Percentiles rank a stretch among this genome's conserved stretches.
Evolutionary conservation across 2,329 filamentous ascomycete species (phyloP).

Genomic region (Botrytis deweyae): DNA sequence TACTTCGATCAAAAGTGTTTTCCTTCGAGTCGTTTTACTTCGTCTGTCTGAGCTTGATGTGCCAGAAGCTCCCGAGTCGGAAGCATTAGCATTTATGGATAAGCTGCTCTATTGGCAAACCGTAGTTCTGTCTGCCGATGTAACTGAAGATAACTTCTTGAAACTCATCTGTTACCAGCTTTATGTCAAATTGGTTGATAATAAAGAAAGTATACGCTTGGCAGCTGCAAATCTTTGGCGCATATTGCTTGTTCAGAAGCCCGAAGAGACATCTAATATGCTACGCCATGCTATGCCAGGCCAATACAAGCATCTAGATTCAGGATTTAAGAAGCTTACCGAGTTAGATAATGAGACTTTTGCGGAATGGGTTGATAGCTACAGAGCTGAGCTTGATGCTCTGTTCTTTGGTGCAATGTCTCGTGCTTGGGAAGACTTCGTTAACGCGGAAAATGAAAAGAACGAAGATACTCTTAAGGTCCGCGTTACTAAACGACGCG

Average conservation of each 20-base stretch:
- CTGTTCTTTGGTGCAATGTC: conserved; percentile 82
- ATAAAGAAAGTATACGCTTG: conserved; percentile 63
- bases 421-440: conserved; percentile 85
- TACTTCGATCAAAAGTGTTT: conserved; percentile 69
- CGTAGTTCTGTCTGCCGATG: conserved; percentile 76
- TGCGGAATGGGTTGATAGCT: conserved; percentile 81
- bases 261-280: conserved; percentile 72
- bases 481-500: conserved; percentile 72
- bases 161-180: conserved; percentile 89
- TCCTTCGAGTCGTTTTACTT: conserved; percentile 77
- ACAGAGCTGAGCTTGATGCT: conserved; percentile 73
- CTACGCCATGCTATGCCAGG: conserved; percentile 69
- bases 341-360: conserved; percentile 89
- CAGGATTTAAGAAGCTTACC: conserved; percentile 79
- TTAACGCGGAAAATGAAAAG: conserved; percentile 74
- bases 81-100: conserved; percentile 71
- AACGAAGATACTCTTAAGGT: conserved; percentile 72
- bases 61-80: conserved; percentile 55
- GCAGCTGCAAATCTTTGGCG: conserved; percentile 83
- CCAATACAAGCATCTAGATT: conserved; percentile 69
- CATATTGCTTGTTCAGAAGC: conserved; percentile 92
- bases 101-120: conserved; percentile 96
- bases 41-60: conserved; percentile 82
- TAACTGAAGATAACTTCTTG: conserved; percentile 76
- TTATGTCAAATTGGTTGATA: conserved; percentile 81